Evolutionary conservation across 2,329 filamentous ascomycete genomes (phyloP).

Genomic region (Didymella arachidicola): DNA sequence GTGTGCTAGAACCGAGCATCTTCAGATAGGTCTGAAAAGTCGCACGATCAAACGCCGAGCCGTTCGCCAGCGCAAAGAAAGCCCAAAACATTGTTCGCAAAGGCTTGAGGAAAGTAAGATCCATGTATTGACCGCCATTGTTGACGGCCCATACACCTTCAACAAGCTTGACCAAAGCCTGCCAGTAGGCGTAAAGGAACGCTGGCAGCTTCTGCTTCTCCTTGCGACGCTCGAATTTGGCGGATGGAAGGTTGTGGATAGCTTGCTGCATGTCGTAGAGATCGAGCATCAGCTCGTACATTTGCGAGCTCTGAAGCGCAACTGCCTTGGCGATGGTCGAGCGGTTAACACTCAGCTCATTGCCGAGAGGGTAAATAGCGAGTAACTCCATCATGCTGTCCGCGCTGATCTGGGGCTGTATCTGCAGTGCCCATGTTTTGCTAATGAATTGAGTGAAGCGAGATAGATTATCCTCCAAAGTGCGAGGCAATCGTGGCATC

Average conservation of each 20-base stretch:
- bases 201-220: constrained; percentile 47
- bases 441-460: constrained; percentile 46
- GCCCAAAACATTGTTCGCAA: constrained; percentile 57
- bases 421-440: constrained; percentile 30
- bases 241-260: constrained; percentile 37
- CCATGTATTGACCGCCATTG: constrained; percentile 21
- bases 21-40: constrained; percentile 63
- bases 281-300: constrained; percentile 44
- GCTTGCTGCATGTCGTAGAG: constrained; percentile 43
- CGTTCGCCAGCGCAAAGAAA: constrained; percentile 54
- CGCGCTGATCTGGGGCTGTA: constrained; percentile 10
- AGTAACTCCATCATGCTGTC: constrained; percentile 29
- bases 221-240: constrained; percentile 45
- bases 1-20: constrained; percentile 38
- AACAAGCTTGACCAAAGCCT: constrained; percentile 28
- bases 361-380: constrained; percentile 57
- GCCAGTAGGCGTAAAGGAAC: constrained; percentile 41
- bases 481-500: background rate
- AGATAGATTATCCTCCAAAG: constrained; percentile 12
- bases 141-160: constrained; percentile 25
- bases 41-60: constrained; percentile 59
- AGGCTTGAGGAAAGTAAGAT: constrained; percentile 33
- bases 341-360: constrained; percentile 52
- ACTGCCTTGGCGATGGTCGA: constrained; percentile 19
- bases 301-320: constrained; percentile 29